A percentile compares a stretch with the other conserved stretches of the same genome.
phyloP scores from a whole-genome alignment of 1,139 yeast genomes.

The Pichia sp. region DNA sequence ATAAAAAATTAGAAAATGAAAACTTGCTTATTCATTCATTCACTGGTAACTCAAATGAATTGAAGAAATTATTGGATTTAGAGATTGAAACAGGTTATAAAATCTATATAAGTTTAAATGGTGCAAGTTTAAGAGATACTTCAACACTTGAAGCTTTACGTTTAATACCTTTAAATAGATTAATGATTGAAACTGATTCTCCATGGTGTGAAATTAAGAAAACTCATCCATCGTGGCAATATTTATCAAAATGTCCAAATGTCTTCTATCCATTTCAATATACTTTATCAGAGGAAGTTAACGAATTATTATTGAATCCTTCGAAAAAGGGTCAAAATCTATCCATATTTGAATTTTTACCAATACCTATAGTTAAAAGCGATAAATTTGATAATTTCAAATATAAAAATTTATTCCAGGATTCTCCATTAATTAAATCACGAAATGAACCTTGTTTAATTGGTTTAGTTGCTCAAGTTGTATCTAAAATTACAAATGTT shows the following conservation, averaged over 20 bases:
- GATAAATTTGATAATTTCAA: constrained; percentile 41
- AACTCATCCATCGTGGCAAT: constrained; percentile 68
- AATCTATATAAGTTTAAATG: constrained; percentile 77
- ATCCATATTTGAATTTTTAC: constrained; percentile 43
- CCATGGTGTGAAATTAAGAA: constrained; percentile 97
- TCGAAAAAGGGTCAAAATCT: constrained; percentile 20
- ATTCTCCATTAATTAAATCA: constrained; percentile 62
- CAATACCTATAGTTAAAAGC: constrained; percentile 58
- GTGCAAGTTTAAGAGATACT: constrained; percentile 79
- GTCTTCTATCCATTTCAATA: constrained; percentile 41
- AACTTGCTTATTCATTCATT: constrained; percentile 89
- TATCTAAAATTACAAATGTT: constrained; percentile 50
- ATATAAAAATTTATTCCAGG: constrained; percentile 26
- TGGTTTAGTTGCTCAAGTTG: constrained; percentile 72
- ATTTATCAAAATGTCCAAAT: constrained; percentile 48
- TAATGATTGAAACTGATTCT: constrained; percentile 90
- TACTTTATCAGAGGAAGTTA: background rate
- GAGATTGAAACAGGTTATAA: constrained; percentile 30
- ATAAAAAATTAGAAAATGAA: constrained; percentile 24
- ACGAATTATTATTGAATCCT: background rate
- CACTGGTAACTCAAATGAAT: constrained; percentile 72
- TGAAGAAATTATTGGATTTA: constrained; percentile 39
- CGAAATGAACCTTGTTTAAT: constrained; percentile 89
- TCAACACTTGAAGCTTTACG: constrained; percentile 65
- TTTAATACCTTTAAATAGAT: constrained; percentile 55